phyloP scores from a whole-genome alignment of 148 eudicot species.

The Heliamphora exappendiculata region DNA sequence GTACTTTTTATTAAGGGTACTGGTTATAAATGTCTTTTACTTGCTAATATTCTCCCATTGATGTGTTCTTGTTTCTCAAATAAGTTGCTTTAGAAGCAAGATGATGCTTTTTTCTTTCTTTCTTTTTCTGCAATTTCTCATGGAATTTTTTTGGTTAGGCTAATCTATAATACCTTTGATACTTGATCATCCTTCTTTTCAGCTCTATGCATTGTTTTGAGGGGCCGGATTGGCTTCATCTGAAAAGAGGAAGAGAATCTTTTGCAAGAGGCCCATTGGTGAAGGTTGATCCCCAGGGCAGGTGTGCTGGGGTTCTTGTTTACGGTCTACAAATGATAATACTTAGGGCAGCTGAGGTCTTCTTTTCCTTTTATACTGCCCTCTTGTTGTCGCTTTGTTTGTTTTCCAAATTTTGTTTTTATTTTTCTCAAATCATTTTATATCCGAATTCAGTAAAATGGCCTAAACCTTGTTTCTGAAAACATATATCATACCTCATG shows the following conservation, averaged over 20 bases:
- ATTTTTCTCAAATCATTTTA: neutral
- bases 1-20: neutral
- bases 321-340: slow-evolving; percentile 89
- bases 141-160: slow-evolving; percentile 10
- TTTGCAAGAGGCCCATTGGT: slow-evolving; percentile 88
- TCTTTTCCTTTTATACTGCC: slow-evolving; percentile 24
- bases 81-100: neutral
- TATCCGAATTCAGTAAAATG: neutral
- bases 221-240: slow-evolving; percentile 91
- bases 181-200: slow-evolving; percentile 19
- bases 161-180: neutral
- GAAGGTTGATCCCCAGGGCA: slow-evolving; percentile 91
- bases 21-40: neutral
- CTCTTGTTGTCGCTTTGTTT: slow-evolving; percentile 8
- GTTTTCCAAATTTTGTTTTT: neutral
- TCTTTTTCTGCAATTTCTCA: neutral
- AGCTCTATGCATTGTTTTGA: slow-evolving; percentile 98
- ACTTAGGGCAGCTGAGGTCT: slow-evolving; percentile 93
- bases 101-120: neutral
- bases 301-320: slow-evolving; percentile 90
- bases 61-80: neutral
- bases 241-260: slow-evolving; percentile 84
- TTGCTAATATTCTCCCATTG: neutral
- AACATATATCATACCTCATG: neutral
- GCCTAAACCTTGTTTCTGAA: neutral